phyloP scores from a whole-genome alignment of 495 filamentous ascomycete genomes.

The Margaritispora aquatica region DNA sequence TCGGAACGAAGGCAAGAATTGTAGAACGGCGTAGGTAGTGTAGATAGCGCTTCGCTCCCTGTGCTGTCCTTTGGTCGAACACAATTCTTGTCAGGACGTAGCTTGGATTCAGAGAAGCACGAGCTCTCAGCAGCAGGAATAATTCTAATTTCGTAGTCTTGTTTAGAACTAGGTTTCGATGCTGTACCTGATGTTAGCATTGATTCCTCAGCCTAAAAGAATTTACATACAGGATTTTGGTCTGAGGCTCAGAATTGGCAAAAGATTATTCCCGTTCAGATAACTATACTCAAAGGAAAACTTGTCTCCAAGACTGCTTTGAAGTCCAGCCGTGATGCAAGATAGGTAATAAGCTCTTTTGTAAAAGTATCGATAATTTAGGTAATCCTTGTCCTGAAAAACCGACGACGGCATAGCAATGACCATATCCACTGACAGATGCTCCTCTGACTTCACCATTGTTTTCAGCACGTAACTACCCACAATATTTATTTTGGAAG shows the following conservation, averaged over 20 bases:
- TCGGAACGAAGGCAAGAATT: conserved; percentile 84
- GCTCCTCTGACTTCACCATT: conserved; percentile 52
- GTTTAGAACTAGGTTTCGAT: conserved; percentile 17
- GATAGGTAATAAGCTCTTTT: conserved; percentile 91
- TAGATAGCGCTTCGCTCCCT: conserved; percentile 29
- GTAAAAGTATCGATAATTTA: conserved; percentile 90
- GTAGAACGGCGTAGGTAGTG: conserved; percentile 71
- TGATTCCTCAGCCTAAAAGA: background rate
- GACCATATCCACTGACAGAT: conserved; percentile 68
- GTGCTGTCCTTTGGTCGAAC: conserved; percentile 44
- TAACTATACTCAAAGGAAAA: conserved; percentile 57
- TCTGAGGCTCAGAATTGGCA: conserved; percentile 61
- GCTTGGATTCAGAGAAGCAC: conserved; percentile 61
- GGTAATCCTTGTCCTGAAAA: conserved; percentile 91
- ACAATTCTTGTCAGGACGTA: conserved; percentile 63
- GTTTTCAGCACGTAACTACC: conserved; percentile 82
- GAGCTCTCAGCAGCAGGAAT: conserved; percentile 62
- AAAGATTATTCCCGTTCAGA: conserved; percentile 71
- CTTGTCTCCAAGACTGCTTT: conserved; percentile 41
- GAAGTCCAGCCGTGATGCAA: conserved; percentile 64
- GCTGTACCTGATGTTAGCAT: background rate
- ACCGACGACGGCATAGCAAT: conserved; percentile 73
- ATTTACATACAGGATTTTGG: conserved; percentile 8
- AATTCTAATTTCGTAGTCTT: conserved; percentile 63
- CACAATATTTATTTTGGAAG: conserved; percentile 75